Base-by-base conservation (phyloP, 2,329 filamentous ascomycete genomes). In the Myriosclerotinia duriaeana region DNA sequence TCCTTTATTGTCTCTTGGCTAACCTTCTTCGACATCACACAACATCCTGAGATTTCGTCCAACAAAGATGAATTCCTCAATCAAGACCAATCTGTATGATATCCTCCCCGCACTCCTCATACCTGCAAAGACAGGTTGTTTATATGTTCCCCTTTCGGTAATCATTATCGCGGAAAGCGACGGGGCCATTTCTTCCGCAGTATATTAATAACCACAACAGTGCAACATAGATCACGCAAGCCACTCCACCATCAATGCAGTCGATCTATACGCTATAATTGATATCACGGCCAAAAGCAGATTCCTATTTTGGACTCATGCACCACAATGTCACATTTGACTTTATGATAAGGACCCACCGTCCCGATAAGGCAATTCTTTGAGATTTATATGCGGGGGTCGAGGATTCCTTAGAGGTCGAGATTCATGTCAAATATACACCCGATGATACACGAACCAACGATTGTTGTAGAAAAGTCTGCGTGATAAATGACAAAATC, bases 231-330 rank as follows among this genome's bases (percentile, higher is more conserved):
- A 50, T 48, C 12, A 20, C 7, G 20, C 4, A 26, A 54, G 53
- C 20, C 53, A 38, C 34, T 22, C 34, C 20, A 22, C 34, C 53
- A 54, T 38, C 53, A 4, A n/a, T 38, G n/a, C 56, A 3, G 36
- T 14, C 34, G 15, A 63, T 56, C 26, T 15, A 17, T 30, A 26
- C 30, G 6, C 8, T 30, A 15, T 9, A 48, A 38, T 30, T 5
- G 36, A 34, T 36, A 17, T 50, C 30, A 20, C 26, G 15, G 22
- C 11, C 26, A 9, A 58, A 48, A 4, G 17, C 17, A 65, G 64
- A 46, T 60, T 61, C 55, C 48, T 65, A 46, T 61, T 44, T 38
- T 42, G 53, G 46, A 20, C 3, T 53, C 15, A 52, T 42, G 64
- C 55, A 53, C 14, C 20, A 48, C 14, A 15, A 50, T 50, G 20